Evolutionary conservation across 2,329 filamentous ascomycete species (phyloP).

Genomic region (Calonectria ilicicola): DNA sequence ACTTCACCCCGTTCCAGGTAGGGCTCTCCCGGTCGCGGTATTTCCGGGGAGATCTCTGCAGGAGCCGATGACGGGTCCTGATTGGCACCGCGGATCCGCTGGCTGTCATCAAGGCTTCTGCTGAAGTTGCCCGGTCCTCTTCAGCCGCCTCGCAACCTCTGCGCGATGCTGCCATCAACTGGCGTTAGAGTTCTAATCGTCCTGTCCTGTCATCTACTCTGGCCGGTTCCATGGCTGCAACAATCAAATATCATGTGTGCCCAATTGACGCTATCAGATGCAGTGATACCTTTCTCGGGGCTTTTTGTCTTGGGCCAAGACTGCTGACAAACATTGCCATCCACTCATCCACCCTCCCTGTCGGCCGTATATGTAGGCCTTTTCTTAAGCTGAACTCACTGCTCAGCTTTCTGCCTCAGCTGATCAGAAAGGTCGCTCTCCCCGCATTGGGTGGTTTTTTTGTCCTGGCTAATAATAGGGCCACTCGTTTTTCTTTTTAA

Average conservation of each 20-base stretch:
- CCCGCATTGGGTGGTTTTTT: constrained; percentile 24
- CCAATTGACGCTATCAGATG: constrained; percentile 2
- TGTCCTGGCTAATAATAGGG: constrained; percentile 36
- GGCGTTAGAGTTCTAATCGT: neutral
- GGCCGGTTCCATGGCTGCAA: neutral
- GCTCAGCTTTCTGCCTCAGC: neutral
- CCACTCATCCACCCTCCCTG: neutral
- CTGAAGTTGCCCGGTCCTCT: neutral
- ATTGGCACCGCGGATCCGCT: constrained; percentile 23
- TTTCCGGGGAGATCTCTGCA: constrained; percentile 36
- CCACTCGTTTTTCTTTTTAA: neutral
- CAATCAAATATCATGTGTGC: neutral
- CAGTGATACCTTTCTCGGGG: neutral
- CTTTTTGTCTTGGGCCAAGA: constrained; percentile 3
- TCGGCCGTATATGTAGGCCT: neutral
- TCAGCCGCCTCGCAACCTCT: neutral
- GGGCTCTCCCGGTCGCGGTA: constrained; percentile 41
- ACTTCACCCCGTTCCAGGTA: constrained; percentile 10
- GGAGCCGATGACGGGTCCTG: constrained; percentile 22
- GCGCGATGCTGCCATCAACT: neutral
- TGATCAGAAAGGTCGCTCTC: constrained; percentile 13
- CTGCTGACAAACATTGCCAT: neutral
- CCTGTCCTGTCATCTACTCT: neutral
- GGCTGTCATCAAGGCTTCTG: constrained; percentile 10
- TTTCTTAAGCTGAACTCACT: neutral